Conservation (phyloP, 176 grass and related monocot species). For the Eragrostis nindensis region DNA sequence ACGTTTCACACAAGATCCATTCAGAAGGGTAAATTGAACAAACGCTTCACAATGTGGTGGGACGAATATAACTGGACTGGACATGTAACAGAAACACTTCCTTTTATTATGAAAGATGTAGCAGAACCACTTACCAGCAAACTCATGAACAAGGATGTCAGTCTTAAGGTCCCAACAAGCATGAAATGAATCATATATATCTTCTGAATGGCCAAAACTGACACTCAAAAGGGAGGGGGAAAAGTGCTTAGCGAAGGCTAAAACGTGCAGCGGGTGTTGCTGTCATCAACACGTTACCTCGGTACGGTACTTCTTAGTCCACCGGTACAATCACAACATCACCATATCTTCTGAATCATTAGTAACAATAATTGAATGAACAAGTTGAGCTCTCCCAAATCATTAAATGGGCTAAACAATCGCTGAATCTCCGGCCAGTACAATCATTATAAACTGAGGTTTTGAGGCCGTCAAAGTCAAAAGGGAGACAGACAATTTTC, state of each 20-base stretch:
- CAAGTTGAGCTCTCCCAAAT: background rate
- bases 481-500: background rate
- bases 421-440: background rate
- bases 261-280: background rate
- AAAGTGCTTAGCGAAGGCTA: background rate
- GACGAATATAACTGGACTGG: conserved; percentile 21
- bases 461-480: background rate
- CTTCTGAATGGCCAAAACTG: background rate
- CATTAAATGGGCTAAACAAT: conserved; percentile 15
- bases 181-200: background rate
- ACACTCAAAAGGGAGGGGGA: background rate
- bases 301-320: conserved; percentile 3
- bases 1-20: conserved; percentile 15
- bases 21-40: background rate
- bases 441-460: background rate
- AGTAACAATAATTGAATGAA: background rate
- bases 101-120: background rate
- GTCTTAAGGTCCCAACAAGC: conserved; percentile 11
- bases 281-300: background rate
- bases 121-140: conserved; percentile 26
- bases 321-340: background rate
- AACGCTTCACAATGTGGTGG: background rate
- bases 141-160: background rate
- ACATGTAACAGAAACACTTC: background rate
- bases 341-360: conserved; percentile 3